Conservation (phyloP, 75 land plant genomes). For the Ceratopteris richardii region DNA sequence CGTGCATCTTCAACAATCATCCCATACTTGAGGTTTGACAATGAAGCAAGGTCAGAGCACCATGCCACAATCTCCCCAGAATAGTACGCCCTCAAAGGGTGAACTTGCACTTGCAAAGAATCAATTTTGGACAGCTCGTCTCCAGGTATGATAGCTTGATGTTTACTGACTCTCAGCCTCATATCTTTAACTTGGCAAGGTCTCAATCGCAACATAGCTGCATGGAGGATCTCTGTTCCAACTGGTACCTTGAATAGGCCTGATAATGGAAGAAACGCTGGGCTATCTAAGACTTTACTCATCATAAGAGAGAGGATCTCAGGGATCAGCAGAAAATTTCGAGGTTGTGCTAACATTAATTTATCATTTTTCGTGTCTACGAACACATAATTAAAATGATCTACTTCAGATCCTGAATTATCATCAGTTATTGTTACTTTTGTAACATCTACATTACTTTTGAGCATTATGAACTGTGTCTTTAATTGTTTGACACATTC, state of each 20-base stretch:
- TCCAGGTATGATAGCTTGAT: constrained; percentile 35
- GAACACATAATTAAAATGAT: constrained; percentile 29
- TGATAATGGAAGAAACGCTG: constrained; percentile 56
- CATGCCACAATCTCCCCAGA: constrained; percentile 86
- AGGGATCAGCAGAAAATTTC: constrained; percentile 39
- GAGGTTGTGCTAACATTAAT: constrained; percentile 73
- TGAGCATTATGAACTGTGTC: constrained; percentile 62
- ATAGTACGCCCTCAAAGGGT: constrained; percentile 88
- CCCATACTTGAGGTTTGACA: constrained; percentile 72
- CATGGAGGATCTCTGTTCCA: constrained; percentile 28
- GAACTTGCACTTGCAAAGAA: constrained; percentile 68
- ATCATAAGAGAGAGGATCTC: constrained; percentile 69
- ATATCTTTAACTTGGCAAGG: neutral
- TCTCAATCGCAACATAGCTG: constrained; percentile 7
- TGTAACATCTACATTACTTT: constrained; percentile 61
- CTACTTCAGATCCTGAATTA: constrained; percentile 31
- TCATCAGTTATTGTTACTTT: constrained; percentile 26
- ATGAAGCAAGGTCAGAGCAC: constrained; percentile 44
- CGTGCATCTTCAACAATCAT: constrained; percentile 75
- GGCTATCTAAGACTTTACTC: constrained; percentile 56
- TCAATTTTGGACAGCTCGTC: constrained; percentile 56
- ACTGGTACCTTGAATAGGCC: constrained; percentile 55
- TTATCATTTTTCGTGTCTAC: constrained; percentile 25
- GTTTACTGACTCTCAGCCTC: neutral
- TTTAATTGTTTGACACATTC: constrained; percentile 57